Evolutionary conservation across 2,329 filamentous ascomycete species (phyloP).

Genomic region (Penicillium sp.): DNA sequence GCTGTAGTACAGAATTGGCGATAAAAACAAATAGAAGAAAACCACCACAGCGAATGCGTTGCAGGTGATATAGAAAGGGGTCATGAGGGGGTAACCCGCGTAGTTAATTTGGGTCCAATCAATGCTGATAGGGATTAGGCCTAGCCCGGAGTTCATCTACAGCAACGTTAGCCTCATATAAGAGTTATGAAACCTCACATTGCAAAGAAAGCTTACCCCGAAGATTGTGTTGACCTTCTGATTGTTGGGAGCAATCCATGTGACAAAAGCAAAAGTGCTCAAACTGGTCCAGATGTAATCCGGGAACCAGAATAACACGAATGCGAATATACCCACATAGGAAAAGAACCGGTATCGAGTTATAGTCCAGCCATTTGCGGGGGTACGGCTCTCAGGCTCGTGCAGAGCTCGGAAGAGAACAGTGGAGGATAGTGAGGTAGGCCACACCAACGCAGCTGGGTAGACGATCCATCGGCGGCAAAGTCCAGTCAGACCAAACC

Average conservation of each 20-base stretch:
- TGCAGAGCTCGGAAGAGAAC: conserved; percentile 24
- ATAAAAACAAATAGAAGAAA: conserved; percentile 54
- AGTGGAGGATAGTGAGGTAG: conserved; percentile 22
- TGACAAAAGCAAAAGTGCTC: conserved; percentile 50
- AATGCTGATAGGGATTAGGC: conserved; percentile 46
- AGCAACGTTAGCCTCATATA: neutral
- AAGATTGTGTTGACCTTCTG: conserved; percentile 31
- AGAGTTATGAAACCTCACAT: too few species aligned
- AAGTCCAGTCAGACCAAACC: conserved; percentile 24
- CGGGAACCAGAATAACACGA: conserved; percentile 52
- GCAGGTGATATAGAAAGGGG: conserved; percentile 52
- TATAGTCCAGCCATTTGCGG: conserved; percentile 23
- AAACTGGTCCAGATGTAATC: conserved; percentile 52
- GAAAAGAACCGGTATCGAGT: conserved; percentile 22
- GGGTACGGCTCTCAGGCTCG: conserved; percentile 15
- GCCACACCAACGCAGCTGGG: conserved; percentile 24
- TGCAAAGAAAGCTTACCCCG: conserved; percentile 12
- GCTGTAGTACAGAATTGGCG: conserved; percentile 58
- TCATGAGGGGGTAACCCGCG: conserved; percentile 30
- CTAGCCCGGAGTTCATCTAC: conserved; percentile 27
- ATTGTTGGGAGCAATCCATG: conserved; percentile 51
- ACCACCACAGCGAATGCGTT: conserved; percentile 58
- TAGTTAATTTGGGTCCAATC: conserved; percentile 47
- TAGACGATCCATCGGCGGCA: conserved; percentile 25
- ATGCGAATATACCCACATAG: conserved; percentile 18